Base-by-base conservation (phyloP, 169 alveolate species). In the Babesia caballi region DNA sequence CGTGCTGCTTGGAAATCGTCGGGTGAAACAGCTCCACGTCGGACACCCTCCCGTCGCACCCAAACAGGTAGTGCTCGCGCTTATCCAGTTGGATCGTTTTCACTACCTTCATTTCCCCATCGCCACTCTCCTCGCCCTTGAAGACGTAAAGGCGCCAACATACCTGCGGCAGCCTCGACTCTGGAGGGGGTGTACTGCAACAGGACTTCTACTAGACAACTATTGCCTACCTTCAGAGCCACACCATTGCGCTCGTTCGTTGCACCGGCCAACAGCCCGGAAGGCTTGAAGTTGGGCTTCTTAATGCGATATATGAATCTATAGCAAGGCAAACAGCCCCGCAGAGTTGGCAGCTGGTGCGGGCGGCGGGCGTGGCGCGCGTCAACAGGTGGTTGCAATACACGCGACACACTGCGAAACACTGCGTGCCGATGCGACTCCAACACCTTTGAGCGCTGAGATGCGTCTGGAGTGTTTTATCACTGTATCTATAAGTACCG, bases 1-100 rank as follows among this genome's bases (percentile, higher is more conserved):
- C 98, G 80, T 97, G 99, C 74, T 97, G 98, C 50, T 91, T 91
- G 5, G 97, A 93, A 23, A 94, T 82, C 21, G 97, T 85, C 8
- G 93, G 91, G 63, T 96, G 94, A 53, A 85, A 88, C 28, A 95
- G 56, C 23, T 71, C 57, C 25, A 97, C 92, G 83, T 96, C 97
- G 41, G 93, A 95, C 19, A 95, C 94, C 65, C 96, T 82, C 21
- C 63, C 68, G 66, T 96, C 99, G 80, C 94, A 95, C 17, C 99
- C 99, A 61, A 93, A 72, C 53, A 93, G 60, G 72, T 90, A 91
- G 53, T 78, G 76, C 33, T 91, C 89, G 30, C 83, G 80, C 21
- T 82, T 66, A 59, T 88, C 93, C 42, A 92, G 49, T 56, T 84
- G 92, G 28, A 85, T 66, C 47, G 89, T 86, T 73, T 91, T 92